Conservation (phyloP, 2,329 filamentous ascomycete genomes). For the Colletotrichum musicola region DNA sequence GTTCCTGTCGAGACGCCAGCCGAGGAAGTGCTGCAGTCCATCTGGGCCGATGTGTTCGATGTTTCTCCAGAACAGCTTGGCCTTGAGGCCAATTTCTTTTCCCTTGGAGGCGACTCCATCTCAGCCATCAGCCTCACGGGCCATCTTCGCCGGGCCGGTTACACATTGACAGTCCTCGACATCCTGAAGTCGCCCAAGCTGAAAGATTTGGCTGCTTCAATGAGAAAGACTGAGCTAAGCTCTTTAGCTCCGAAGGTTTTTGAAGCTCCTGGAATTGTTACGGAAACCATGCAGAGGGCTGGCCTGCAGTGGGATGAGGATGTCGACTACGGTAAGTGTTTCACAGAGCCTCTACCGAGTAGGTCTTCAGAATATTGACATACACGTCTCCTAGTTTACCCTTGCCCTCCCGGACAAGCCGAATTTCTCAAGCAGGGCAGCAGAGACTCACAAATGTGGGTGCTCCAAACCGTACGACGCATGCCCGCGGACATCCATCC, state of each 20-base stretch:
- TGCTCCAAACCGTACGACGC: slow-evolving; percentile 43
- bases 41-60: not conserved
- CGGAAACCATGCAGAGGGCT: not conserved
- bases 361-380: too few species aligned
- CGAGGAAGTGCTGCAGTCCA: not conserved
- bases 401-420: slow-evolving; percentile 46
- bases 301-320: slow-evolving; percentile 25
- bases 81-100: slow-evolving; percentile 49
- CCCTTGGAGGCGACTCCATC: slow-evolving; percentile 54
- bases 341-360: too few species aligned
- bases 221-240: not conserved
- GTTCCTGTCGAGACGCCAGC: not conserved
- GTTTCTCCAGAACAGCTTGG: slow-evolving; percentile 20
- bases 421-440: slow-evolving; percentile 46
- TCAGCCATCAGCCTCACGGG: slow-evolving; percentile 60
- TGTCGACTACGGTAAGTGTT: slow-evolving; percentile 37
- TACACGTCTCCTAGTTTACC: slow-evolving; percentile 41
- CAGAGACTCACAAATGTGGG: slow-evolving; percentile 43
- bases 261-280: not conserved
- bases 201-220: slow-evolving; percentile 27
- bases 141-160: slow-evolving; percentile 42
- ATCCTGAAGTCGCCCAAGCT: slow-evolving; percentile 43
- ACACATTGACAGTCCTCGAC: slow-evolving; percentile 42
- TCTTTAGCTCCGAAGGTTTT: not conserved
- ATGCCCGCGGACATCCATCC: slow-evolving; percentile 39